These are phyloP conservation scores for Knoxia roxburghii DNA, from an alignment of 257 asterid genomes.

Conservation along the genomic window DNA sequence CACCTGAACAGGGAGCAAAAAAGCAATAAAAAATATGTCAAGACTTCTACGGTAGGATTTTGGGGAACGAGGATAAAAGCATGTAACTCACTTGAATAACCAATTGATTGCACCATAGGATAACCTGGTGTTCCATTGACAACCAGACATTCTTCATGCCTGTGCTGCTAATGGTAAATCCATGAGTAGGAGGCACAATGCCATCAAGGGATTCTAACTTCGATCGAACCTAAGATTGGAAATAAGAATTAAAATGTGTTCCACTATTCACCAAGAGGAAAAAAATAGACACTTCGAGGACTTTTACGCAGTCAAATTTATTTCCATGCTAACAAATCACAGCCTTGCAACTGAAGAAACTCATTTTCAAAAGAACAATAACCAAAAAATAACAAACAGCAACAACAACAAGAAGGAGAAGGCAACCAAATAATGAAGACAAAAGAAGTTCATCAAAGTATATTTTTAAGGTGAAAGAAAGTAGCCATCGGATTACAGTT, in stretches of 20 bases:
- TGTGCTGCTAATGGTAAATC: constrained; percentile 82
- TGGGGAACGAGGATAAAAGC: constrained; percentile 16
- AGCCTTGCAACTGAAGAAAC: not conserved
- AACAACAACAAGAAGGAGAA: not conserved
- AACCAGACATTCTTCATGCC: constrained; percentile 87
- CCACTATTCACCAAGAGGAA: not conserved
- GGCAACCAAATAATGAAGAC: not conserved
- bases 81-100: constrained; percentile 73
- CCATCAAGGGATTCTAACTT: constrained; percentile 85
- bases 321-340: not conserved
- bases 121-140: constrained; percentile 99
- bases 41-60: not conserved
- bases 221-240: constrained; percentile 67
- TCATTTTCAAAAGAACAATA: not conserved
- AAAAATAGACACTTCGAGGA: not conserved
- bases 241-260: constrained; percentile 4
- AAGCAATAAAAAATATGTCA: constrained; percentile 23
- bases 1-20: constrained; percentile 52
- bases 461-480: not conserved
- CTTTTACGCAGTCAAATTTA: not conserved
- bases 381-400: not conserved
- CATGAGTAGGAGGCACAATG: constrained; percentile 91
- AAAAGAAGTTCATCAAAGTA: not conserved
- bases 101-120: constrained; percentile 81
- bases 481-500: not conserved